Base-by-base conservation (phyloP, 2,329 filamentous ascomycete genomes). In the Samsoniella hepiali region DNA sequence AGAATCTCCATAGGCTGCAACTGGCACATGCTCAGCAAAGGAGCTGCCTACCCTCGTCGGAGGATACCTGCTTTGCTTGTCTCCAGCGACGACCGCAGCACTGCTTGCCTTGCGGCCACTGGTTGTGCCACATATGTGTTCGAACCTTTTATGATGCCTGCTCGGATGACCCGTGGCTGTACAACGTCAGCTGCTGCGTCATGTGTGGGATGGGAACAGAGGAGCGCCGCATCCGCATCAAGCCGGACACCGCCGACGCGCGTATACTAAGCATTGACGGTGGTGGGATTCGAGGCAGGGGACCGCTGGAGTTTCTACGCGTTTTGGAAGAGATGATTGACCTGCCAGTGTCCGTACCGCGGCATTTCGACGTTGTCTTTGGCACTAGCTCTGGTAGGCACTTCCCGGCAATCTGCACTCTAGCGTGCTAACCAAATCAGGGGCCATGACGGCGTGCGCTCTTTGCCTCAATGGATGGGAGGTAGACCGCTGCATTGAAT, bases 301-400 rank as follows among this genome's bases (percentile, higher is more conserved):
- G 56, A 27, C 53, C 56, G 32, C 51, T 63, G 40, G 60, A 63
- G 29, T 63, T 58, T 44, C 60, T 65, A 22, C 50, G 49, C 22
- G 38, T 62, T 15, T 53, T 65, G 22, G 44, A 65, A 54, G 42
- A 65, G 10, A 45, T 36, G 11, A 56, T 65, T 53, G 64, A 42
- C 17, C 50, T 65, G n/a, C 64, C 61, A 13, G 60, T 61, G 38
- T 51, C 64, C 5, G 45, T 65, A 36, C 61, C 63, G 45, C 51
- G 45, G 15, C 42, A 63, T 47, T 65, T 65, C 47, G 64, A 65
- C 38, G 44, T 65, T 27, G 56, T 65, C 22, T 63, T 55, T 51
- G 61, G 64, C n/a, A 65, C 64, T 11, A 65, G 64, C 45, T 65
- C 64, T 17, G 61, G 64, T 60, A 65, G 42, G n/a, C 13, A 51